phyloP scores from a whole-genome alignment of 768 basidiomycete species.

The Amanita brunnescens region DNA sequence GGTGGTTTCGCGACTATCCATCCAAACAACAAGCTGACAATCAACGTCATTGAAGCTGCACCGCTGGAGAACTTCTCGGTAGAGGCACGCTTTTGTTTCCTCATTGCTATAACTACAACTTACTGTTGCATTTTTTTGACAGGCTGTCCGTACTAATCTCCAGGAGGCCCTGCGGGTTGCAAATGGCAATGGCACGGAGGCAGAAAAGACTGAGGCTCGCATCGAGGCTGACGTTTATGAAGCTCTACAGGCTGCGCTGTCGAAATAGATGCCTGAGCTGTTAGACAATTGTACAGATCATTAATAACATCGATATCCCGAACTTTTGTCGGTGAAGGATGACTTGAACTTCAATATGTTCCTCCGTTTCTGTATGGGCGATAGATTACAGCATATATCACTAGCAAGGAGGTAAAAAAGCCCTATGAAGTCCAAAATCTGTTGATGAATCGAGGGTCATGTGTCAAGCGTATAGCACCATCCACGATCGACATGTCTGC shows the following conservation, averaged over 20 bases:
- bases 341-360: neutral
- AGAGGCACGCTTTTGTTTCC: slow-evolving; percentile 46
- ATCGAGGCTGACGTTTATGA: slow-evolving; percentile 97
- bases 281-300: neutral
- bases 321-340: neutral
- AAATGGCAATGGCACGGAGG: slow-evolving; percentile 79
- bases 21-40: slow-evolving; percentile 92
- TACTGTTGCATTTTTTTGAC: slow-evolving; percentile 9
- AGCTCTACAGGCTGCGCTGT: slow-evolving; percentile 81
- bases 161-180: slow-evolving; percentile 81
- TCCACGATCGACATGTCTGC: slow-evolving; percentile 2
- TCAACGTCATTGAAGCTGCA: slow-evolving; percentile 96
- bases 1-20: slow-evolving; percentile 97
- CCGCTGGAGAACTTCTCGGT: slow-evolving; percentile 83
- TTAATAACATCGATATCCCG: neutral
- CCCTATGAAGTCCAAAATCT: neutral
- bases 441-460: slow-evolving; percentile 1
- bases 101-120: neutral
- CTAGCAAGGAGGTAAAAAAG: neutral
- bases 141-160: slow-evolving; percentile 88
- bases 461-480: neutral
- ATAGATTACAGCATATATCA: neutral
- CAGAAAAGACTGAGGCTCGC: slow-evolving; percentile 87
- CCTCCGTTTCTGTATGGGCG: neutral
- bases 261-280: slow-evolving; percentile 22